A percentile compares a stretch with the other conserved stretches of the same genome.
phyloP scores from a whole-genome alignment of 108 stramenopile genomes.

The Chaetoceros tenuissimus region DNA sequence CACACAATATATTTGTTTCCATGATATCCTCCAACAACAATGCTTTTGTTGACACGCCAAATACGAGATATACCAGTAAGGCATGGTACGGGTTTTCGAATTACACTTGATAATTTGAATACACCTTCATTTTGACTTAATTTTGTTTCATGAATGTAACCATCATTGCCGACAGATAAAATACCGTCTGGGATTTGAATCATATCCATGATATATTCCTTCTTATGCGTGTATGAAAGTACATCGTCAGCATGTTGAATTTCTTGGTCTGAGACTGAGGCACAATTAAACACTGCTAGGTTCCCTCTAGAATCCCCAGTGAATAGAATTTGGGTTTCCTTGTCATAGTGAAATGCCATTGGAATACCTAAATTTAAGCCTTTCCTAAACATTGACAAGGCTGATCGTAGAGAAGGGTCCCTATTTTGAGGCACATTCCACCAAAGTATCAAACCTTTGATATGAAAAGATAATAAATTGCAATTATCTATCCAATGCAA shows the following conservation, averaged over 20 bases:
- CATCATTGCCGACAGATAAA: conserved; percentile 69
- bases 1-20: conserved; percentile 54
- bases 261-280: conserved; percentile 1
- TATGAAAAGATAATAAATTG: conserved; percentile 51
- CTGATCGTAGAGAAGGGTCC: neutral
- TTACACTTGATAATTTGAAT: neutral
- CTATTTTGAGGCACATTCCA: conserved; percentile 17
- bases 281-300: conserved; percentile 35
- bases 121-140: neutral
- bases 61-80: conserved; percentile 25
- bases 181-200: conserved; percentile 11
- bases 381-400: neutral
- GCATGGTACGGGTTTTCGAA: conserved; percentile 9
- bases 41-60: conserved; percentile 26
- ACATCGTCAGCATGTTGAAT: conserved; percentile 3
- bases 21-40: conserved; percentile 49
- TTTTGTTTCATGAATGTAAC: conserved; percentile 36
- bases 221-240: conserved; percentile 37
- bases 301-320: conserved; percentile 67
- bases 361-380: neutral
- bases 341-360: conserved; percentile 32
- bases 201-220: conserved; percentile 62
- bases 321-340: conserved; percentile 16
- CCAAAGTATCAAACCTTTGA: conserved; percentile 36
- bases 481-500: conserved; percentile 33